Evolutionary conservation across 257 asterid genomes (phyloP).

Genomic region (Perilla frutescens): DNA sequence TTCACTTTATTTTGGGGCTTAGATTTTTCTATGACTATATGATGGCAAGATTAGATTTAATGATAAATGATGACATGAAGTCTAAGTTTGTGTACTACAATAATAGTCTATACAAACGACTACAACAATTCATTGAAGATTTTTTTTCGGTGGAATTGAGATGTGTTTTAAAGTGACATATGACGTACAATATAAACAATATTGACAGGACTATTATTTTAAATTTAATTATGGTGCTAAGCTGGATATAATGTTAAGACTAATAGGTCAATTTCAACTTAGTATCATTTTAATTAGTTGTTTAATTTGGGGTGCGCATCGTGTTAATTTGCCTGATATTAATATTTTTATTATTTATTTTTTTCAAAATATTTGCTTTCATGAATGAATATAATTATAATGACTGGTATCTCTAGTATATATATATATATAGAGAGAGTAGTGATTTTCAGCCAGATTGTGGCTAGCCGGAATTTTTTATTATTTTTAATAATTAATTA

Average conservation of each 20-base stretch:
- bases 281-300: neutral
- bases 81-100: neutral
- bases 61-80: neutral
- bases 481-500: too few species aligned
- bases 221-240: neutral
- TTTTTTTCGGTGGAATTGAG: neutral
- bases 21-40: neutral
- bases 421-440: too few species aligned
- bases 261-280: neutral
- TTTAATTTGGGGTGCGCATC: too few species aligned
- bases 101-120: constrained; percentile 13
- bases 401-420: too few species aligned
- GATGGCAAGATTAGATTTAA: neutral
- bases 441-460: too few species aligned
- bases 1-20: constrained; percentile 14
- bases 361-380: too few species aligned
- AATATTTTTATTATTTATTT: too few species aligned
- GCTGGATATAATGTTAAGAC: neutral
- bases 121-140: constrained; percentile 14
- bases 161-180: too few species aligned
- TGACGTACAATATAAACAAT: too few species aligned
- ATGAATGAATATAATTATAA: too few species aligned
- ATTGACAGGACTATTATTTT: neutral
- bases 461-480: too few species aligned
- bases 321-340: too few species aligned